Base-by-base conservation (phyloP, 805 yeast genomes). In the Metschnikowia reukaufii region DNA sequence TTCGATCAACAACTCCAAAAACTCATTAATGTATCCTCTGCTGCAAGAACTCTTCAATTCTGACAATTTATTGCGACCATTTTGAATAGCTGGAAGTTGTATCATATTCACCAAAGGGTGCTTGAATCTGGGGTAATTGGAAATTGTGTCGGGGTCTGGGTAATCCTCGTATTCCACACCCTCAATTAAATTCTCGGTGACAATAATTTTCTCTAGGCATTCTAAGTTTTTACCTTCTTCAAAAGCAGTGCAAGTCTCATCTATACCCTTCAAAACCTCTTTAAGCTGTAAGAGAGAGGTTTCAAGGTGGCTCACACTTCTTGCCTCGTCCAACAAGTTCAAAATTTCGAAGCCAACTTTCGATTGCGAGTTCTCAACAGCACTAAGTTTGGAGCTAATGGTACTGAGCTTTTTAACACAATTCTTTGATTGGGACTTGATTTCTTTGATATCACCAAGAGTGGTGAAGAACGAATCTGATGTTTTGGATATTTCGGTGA, bases 391-490 rank as follows among this genome's bases (percentile, higher is more conserved):
- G 0, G 57, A 47, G 31, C 73, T 68, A n/a, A 91, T 65, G 0
- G 61, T 58, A 27, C 74, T 62, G 39, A 84, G 70, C 33, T 74
- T 68, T 4, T 63, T 60, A 0, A 84, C 69, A 19, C 90, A 77
- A 10, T 63, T 61, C 10, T 71, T 66, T 2, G 91, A 79, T 51
- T 78, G 79, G 1, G 64, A 60, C 39, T 83, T 79, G 30, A 91
- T 82, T 6, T 71, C 73, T 56, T 83, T 82, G 47, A 94, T 77
- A 52, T 89, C 96, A 44, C 83, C 88, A 45, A 95, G 70, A 0
- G 97, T 91, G 42, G 81, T 81, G 66, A 90, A 90, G 60, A 94
- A 92, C 6, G 91, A 83, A 44, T 82, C 81, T 0, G 97, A 88
- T 0, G 96, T 86, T 52, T 80, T 79, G 3, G 96, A 85, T 27